Evolutionary conservation across 2,329 filamentous ascomycete species (phyloP), one percentile per base, ranked within the genome.

Genomic region (Xylariaceae sp.): DNA sequence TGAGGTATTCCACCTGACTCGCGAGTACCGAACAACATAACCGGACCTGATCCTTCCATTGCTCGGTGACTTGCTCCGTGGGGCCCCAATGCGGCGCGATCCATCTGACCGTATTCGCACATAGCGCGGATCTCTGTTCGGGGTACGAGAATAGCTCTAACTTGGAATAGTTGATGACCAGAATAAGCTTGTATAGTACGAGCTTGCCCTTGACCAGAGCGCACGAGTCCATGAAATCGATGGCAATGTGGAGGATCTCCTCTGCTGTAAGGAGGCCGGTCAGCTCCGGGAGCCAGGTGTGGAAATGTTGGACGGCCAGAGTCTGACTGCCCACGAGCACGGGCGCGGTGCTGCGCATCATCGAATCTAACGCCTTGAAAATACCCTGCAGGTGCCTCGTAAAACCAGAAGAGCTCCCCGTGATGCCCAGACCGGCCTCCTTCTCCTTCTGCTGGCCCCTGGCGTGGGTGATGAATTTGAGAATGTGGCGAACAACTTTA

Each of bases 271-370:
- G 70, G 23, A 92, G 69, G 2, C 80, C 77, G 0, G 77, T 70
- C 8, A 98, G 75, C 54, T 96, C 90, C 0, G 92, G 90, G n/a
- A 98, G 67, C 92, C 92, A 98, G 0, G 85, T 84, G 54, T 96
- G 90, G 56, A 96, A 94, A 56, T 96, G 87, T 58, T 98, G 92
- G 10, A 96, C 88, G 3, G 93, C 80, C 31, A 98, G 67, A 0
- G 92, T 96, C 61, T 98, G 94, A 43, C 85, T 96, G 21, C 92
- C 92, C 11, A 96, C 84, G 16, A 96, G 66, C 13, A 89, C 80
- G 0, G 92, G 84, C 3, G 87, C 83, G 2, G 79, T 70, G 56
- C 87, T 94, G 39, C 80, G 78, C 86, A 98, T 95, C 61, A 98
- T 75, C 12, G 74, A 70, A 59, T 96, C 88, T 16, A 98, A 69